Evolutionary conservation across 768 basidiomycete genomes (phyloP).

Genomic region (Boletales sp.): DNA sequence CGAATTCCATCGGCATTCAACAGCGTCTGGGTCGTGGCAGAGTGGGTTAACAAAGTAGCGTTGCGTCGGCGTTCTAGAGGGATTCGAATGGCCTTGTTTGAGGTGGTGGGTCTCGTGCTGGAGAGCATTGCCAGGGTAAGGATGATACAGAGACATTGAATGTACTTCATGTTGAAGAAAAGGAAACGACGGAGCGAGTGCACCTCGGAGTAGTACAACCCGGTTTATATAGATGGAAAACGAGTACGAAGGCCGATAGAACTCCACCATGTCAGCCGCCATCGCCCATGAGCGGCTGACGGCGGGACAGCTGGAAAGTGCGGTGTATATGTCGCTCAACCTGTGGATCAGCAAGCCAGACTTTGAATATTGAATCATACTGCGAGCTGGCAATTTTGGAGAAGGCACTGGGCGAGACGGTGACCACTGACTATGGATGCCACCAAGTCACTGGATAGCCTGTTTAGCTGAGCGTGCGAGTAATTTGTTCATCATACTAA

Average conservation of each 20-base stretch:
- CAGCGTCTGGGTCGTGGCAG: not conserved
- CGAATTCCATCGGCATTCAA: not conserved
- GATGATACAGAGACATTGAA: not conserved
- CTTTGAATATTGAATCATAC: too few species aligned
- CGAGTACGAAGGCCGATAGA: slow-evolving; percentile 15
- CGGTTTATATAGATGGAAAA: slow-evolving; percentile 6
- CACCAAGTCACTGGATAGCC: too few species aligned
- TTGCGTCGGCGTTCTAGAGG: slow-evolving; percentile 6
- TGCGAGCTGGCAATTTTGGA: too few species aligned
- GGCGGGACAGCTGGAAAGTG: too few species aligned
- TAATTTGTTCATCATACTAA: too few species aligned
- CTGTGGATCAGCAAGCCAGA: too few species aligned
- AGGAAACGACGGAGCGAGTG: not conserved
- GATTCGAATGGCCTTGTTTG: slow-evolving; percentile 1
- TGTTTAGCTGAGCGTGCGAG: too few species aligned
- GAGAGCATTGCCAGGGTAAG: not conserved
- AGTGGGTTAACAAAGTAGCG: not conserved
- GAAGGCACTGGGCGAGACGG: too few species aligned
- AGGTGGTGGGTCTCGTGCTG: slow-evolving; percentile 8
- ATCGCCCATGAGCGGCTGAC: slow-evolving; percentile 1
- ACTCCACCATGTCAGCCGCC: not conserved
- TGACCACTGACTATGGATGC: too few species aligned
- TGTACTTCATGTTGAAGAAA: slow-evolving; percentile 5
- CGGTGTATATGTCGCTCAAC: too few species aligned
- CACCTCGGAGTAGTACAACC: not conserved